Percentiles rank a stretch among this genome's conserved stretches.
These are phyloP conservation scores for Oenanthe javanica DNA, from an alignment of 140 eudicot genomes.

Conservation along the genomic window DNA sequence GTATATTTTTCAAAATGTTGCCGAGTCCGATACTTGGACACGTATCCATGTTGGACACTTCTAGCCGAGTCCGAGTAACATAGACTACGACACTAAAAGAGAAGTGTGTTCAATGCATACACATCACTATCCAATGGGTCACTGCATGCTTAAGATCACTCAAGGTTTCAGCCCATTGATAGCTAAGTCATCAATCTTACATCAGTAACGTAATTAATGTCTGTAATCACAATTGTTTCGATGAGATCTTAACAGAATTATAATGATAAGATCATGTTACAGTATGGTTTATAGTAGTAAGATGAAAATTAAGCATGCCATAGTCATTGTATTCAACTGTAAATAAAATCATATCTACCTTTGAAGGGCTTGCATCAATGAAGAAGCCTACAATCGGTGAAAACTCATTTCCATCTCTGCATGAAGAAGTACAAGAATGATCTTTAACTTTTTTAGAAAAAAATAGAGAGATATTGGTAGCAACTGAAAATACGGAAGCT, in stretches of 20 bases:
- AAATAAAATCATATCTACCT: conserved; percentile 35
- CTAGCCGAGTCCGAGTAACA: no score
- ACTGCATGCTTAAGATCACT: background rate
- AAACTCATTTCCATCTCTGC: conserved; percentile 80
- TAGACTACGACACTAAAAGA: no score
- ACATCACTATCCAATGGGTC: background rate
- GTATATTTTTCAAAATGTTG: no score
- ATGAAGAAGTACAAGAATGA: conserved; percentile 11
- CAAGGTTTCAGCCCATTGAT: background rate
- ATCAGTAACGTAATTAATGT: background rate
- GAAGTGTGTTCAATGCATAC: background rate
- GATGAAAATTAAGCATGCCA: background rate
- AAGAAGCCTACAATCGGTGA: conserved; percentile 77
- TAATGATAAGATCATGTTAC: background rate
- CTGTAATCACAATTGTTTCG: background rate
- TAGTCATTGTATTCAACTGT: background rate
- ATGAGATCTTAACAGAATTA: background rate
- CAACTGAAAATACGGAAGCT: background rate
- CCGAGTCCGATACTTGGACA: no score
- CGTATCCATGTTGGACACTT: no score
- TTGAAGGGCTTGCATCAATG: conserved; percentile 48
- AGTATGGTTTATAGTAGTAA: background rate
- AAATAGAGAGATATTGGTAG: background rate
- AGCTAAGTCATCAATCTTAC: background rate
- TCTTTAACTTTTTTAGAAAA: background rate